Evolutionary conservation across 1,284 basidiomycete genomes (phyloP).

Genomic region (Tylopilus orsonianus): DNA sequence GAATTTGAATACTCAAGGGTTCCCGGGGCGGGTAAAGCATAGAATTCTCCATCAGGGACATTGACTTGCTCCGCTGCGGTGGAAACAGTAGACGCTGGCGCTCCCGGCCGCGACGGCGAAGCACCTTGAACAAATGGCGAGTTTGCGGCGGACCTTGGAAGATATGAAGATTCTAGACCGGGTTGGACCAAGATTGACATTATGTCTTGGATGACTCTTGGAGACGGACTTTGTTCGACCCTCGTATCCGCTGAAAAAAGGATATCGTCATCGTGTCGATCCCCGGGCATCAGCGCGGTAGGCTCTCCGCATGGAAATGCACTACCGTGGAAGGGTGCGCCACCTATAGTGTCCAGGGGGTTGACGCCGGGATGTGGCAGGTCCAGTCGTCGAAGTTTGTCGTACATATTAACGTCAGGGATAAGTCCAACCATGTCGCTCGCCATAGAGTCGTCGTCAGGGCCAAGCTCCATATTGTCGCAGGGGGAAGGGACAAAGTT

Average conservation of each 20-base stretch:
- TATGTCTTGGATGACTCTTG: conserved; percentile 35
- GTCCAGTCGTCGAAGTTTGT: conserved; percentile 27
- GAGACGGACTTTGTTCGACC: conserved; percentile 24
- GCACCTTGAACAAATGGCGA: neutral
- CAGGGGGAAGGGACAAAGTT: neutral
- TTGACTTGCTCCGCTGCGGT: conserved; percentile 2
- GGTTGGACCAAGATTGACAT: conserved; percentile 33
- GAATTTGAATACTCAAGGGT: conserved; percentile 1
- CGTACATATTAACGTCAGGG: conserved; percentile 47
- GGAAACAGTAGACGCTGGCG: neutral
- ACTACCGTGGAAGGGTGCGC: conserved; percentile 6
- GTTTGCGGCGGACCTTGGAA: conserved; percentile 7
- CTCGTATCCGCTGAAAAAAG: neutral
- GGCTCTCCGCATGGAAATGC: conserved; percentile 4
- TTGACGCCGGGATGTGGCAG: conserved; percentile 39
- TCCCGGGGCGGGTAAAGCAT: neutral
- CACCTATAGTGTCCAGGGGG: conserved; percentile 45
- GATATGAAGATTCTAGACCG: conserved; percentile 7
- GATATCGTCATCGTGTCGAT: conserved; percentile 4
- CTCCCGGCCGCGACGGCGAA: conserved; percentile 6
- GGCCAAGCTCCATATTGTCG: neutral
- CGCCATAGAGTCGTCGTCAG: conserved; percentile 15
- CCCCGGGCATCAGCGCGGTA: neutral
- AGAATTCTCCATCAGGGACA: neutral
- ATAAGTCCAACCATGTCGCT: conserved; percentile 36